Percentiles rank a stretch among this genome's conserved stretches.
Conservation (phyloP, 2,329 filamentous ascomycete species). For the Amphichorda felina region DNA sequence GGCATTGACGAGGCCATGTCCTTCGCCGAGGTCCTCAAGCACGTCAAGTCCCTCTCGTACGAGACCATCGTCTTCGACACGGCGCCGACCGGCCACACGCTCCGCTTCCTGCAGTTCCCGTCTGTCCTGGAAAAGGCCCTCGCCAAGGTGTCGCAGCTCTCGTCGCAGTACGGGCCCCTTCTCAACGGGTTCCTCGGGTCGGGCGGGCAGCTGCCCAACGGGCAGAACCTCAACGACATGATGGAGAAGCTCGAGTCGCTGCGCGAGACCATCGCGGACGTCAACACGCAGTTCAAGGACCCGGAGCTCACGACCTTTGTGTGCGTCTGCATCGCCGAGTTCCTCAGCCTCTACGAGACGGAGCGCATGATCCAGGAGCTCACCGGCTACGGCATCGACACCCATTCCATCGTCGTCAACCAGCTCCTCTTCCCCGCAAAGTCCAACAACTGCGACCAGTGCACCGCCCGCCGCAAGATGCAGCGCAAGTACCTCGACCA, state of each 20-base stretch:
- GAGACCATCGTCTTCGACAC: slow-evolving; percentile 99
- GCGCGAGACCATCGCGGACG: slow-evolving; percentile 85
- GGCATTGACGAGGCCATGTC: slow-evolving; percentile 99
- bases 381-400: slow-evolving; percentile 86
- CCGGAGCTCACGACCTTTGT: slow-evolving; percentile 92
- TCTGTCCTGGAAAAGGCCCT: slow-evolving; percentile 96
- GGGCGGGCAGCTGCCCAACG: slow-evolving; percentile 66
- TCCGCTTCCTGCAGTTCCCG: slow-evolving; percentile 97
- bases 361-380: slow-evolving; percentile 99
- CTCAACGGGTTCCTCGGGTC: slow-evolving; percentile 84
- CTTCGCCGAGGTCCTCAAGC: slow-evolving; percentile 97
- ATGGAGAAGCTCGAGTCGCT: slow-evolving; percentile 90
- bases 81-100: slow-evolving; percentile 91
- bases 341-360: slow-evolving; percentile 92
- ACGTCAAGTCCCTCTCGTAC: slow-evolving; percentile 97
- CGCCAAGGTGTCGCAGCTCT: slow-evolving; percentile 92
- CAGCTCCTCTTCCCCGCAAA: slow-evolving; percentile 88
- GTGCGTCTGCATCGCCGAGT: slow-evolving; percentile 96
- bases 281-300: slow-evolving; percentile 98
- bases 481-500: slow-evolving; percentile 99
- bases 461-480: slow-evolving; percentile 90
- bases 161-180: slow-evolving; percentile 88
- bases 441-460: slow-evolving; percentile 83
- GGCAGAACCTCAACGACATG: slow-evolving; percentile 86
- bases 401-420: slow-evolving; percentile 95